A percentile compares a stretch with the other conserved stretches of the same genome.
Conservation (phyloP, 129 eudicot species). For the Helianthus tuberosus region DNA sequence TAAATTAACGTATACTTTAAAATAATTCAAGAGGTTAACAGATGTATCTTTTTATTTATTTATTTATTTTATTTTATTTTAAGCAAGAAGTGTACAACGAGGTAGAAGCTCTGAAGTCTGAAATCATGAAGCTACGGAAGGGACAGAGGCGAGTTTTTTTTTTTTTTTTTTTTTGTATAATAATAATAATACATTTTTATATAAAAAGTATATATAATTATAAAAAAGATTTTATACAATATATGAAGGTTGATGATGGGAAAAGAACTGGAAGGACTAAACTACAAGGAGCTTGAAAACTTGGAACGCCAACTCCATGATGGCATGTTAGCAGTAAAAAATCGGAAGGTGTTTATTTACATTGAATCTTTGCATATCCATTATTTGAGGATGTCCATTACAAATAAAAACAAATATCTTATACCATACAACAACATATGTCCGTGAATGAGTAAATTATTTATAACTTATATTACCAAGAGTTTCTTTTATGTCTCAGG, state of each 20-base stretch:
- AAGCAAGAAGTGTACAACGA: constrained; percentile 48
- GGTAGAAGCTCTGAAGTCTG: constrained; percentile 56
- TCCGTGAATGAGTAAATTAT: not conserved
- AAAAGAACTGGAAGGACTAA: constrained; percentile 67
- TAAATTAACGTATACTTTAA: not conserved
- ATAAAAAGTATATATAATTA: not conserved
- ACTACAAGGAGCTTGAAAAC: constrained; percentile 64
- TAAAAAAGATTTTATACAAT: not conserved
- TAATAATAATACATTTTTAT: not conserved
- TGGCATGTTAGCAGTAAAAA: constrained; percentile 71
- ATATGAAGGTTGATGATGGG: constrained; percentile 65
- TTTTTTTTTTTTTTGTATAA: no score
- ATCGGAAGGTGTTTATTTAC: constrained; percentile 51
- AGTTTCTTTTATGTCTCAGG: constrained; percentile 21
- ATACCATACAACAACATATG: no score
- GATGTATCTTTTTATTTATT: not conserved
- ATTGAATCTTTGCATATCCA: no score
- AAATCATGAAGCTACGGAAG: constrained; percentile 48
- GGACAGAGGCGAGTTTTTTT: constrained; percentile 38
- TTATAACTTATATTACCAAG: not conserved
- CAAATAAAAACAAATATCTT: no score
- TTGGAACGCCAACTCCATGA: constrained; percentile 72
- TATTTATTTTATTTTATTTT: no score
- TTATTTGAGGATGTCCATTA: no score
- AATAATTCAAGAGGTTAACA: not conserved